phyloP scores from a whole-genome alignment of 306 rosid species.

The Crotalaria pallida region DNA sequence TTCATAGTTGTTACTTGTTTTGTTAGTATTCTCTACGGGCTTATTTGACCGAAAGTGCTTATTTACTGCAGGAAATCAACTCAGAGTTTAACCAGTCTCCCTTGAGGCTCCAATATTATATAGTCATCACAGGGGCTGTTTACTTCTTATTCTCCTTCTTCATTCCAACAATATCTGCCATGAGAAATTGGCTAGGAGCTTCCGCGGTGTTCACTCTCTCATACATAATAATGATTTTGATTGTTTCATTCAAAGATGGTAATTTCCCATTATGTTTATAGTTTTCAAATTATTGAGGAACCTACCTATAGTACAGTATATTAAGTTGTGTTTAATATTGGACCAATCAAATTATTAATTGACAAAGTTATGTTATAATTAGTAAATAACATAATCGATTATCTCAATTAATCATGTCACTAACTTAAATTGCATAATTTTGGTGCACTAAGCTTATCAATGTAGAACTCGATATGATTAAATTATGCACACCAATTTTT shows the following conservation, averaged over 20 bases:
- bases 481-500: background rate
- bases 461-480: too few species aligned
- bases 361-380: too few species aligned
- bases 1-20: too few species aligned
- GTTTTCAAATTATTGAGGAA: too few species aligned
- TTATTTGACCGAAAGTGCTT: too few species aligned
- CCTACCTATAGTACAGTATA: too few species aligned
- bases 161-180: slow-evolving; percentile 51
- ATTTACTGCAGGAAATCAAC: slow-evolving; percentile 37
- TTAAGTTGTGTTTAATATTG: too few species aligned
- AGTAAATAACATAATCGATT: too few species aligned
- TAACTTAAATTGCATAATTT: too few species aligned
- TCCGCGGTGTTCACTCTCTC: slow-evolving; percentile 36
- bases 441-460: background rate
- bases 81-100: slow-evolving; percentile 44
- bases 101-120: slow-evolving; percentile 49
- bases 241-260: slow-evolving; percentile 41
- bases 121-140: slow-evolving; percentile 40
- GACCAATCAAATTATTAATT: background rate
- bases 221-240: slow-evolving; percentile 27
- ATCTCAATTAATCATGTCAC: too few species aligned
- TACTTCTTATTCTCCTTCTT: slow-evolving; percentile 40
- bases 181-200: slow-evolving; percentile 44
- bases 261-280: background rate
- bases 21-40: too few species aligned